phyloP scores from a whole-genome alignment of 2,329 filamentous ascomycete genomes.

The Metarhizium brunneum region DNA sequence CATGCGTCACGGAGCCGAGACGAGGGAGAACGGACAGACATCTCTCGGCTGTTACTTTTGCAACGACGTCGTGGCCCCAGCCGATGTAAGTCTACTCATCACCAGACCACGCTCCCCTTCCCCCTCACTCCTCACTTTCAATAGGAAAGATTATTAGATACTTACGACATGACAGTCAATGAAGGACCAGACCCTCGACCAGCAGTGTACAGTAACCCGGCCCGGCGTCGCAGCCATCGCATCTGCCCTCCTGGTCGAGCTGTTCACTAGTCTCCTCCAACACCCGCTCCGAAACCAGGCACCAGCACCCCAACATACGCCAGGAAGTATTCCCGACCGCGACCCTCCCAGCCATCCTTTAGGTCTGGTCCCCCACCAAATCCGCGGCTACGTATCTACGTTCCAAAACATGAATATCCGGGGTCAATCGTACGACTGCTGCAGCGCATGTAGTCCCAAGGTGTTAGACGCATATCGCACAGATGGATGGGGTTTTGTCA shows the following conservation, averaged over 20 bases:
- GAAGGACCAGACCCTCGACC: constrained; percentile 90
- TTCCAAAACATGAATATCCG: constrained; percentile 67
- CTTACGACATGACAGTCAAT: constrained; percentile 54
- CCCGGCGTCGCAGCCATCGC: constrained; percentile 89
- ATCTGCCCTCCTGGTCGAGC: constrained; percentile 81
- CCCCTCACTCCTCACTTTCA: neutral
- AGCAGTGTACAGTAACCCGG: constrained; percentile 94
- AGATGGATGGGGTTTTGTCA: constrained; percentile 69
- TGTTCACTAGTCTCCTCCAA: constrained; percentile 79
- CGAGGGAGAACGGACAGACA: constrained; percentile 43
- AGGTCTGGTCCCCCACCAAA: constrained; percentile 68
- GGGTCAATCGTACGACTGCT: constrained; percentile 69
- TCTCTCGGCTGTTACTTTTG: constrained; percentile 95
- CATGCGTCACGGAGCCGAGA: constrained; percentile 81
- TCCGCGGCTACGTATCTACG: constrained; percentile 66
- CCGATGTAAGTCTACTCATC: constrained; percentile 57
- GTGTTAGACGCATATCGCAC: constrained; percentile 58
- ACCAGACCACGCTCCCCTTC: neutral
- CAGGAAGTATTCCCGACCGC: constrained; percentile 36
- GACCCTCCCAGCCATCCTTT: constrained; percentile 51
- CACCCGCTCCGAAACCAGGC: constrained; percentile 64
- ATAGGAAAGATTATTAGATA: neutral
- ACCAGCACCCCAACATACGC: constrained; percentile 40
- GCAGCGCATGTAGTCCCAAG: constrained; percentile 67
- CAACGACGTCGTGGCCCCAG: constrained; percentile 91